Conservation (phyloP, 2,329 filamentous ascomycete species). For the Harringtonia lauricola region DNA sequence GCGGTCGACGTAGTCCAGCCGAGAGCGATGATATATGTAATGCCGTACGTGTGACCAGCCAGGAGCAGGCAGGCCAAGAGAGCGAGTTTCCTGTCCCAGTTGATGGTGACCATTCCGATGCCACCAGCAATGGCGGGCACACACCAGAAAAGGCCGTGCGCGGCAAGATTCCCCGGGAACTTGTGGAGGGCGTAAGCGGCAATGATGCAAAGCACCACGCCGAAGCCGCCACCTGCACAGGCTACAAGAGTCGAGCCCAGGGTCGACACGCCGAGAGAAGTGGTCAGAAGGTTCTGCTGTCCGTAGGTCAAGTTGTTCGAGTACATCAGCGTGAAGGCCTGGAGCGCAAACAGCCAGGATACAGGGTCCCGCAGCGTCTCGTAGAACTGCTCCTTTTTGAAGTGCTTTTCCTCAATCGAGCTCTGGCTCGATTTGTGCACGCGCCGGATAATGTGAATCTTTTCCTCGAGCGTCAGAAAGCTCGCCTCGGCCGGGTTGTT, state of each 20-base stretch:
- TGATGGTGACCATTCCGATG: slow-evolving; percentile 20
- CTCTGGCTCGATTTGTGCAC: slow-evolving; percentile 22
- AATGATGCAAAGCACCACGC: slow-evolving; percentile 16
- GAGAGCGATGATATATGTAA: slow-evolving; percentile 24
- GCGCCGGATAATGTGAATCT: slow-evolving; percentile 14
- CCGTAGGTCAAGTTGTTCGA: slow-evolving; percentile 28
- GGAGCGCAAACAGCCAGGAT: slow-evolving; percentile 14
- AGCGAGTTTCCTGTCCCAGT: slow-evolving; percentile 18
- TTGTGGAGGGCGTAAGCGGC: slow-evolving; percentile 9
- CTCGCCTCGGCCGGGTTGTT: slow-evolving; percentile 6
- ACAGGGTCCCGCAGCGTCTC: slow-evolving; percentile 13
- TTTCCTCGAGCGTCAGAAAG: no score
- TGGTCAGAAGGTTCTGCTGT: slow-evolving; percentile 27
- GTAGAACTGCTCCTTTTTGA: slow-evolving; percentile 17
- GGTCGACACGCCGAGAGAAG: slow-evolving; percentile 22
- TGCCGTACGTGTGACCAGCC: slow-evolving; percentile 19
- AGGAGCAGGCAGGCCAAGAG: slow-evolving; percentile 21
- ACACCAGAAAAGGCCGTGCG: slow-evolving; percentile 20
- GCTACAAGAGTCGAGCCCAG: slow-evolving; percentile 28
- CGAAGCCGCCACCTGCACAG: slow-evolving; percentile 24
- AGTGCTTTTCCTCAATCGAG: slow-evolving; percentile 26
- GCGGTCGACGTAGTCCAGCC: slow-evolving; percentile 25
- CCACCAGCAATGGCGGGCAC: slow-evolving; percentile 18
- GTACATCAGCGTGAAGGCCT: slow-evolving; percentile 22
- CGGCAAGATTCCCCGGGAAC: slow-evolving; percentile 20